These are phyloP conservation scores for Cyclotella sp. DNA, from an alignment of 108 stramenopile species.

Conservation along the genomic window DNA sequence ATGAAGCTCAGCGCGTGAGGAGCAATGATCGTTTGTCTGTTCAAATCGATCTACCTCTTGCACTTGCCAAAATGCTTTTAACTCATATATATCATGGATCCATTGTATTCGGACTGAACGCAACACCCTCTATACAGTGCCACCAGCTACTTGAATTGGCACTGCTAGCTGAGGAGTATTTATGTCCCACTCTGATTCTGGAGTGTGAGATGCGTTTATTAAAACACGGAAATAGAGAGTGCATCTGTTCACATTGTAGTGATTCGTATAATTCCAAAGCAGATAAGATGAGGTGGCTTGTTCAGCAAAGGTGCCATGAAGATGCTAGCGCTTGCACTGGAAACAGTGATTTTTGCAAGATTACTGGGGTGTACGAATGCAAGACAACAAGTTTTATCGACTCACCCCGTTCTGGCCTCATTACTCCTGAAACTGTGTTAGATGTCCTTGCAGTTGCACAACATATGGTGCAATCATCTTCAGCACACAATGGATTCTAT, in stretches of 20 bases:
- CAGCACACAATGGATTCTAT: constrained; percentile 13
- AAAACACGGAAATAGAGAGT: constrained; percentile 1
- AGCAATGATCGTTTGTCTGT: constrained; percentile 18
- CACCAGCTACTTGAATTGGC: constrained; percentile 69
- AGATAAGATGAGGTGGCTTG: constrained; percentile 10
- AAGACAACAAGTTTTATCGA: constrained; percentile 1
- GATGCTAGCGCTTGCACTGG: background rate
- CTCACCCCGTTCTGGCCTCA: constrained; percentile 14
- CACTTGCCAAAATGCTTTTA: constrained; percentile 49
- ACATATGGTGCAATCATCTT: constrained; percentile 41
- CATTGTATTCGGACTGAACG: constrained; percentile 53
- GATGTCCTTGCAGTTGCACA: constrained; percentile 33
- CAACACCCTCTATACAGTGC: constrained; percentile 27
- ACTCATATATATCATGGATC: constrained; percentile 83
- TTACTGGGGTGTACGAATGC: constrained; percentile 7
- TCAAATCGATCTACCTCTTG: constrained; percentile 50
- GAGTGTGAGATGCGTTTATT: constrained; percentile 81
- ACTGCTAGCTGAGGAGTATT: constrained; percentile 75
- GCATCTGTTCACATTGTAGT: constrained; percentile 44
- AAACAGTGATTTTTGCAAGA: constrained; percentile 17
- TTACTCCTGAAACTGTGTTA: constrained; percentile 40
- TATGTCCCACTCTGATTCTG: constrained; percentile 65
- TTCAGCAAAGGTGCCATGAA: constrained; percentile 8
- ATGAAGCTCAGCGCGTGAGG: constrained; percentile 36
- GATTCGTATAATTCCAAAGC: background rate